Evolutionary conservation across 192 early-diverging fungal genomes (phyloP).

Genomic region (Backusella mclennaniae): DNA sequence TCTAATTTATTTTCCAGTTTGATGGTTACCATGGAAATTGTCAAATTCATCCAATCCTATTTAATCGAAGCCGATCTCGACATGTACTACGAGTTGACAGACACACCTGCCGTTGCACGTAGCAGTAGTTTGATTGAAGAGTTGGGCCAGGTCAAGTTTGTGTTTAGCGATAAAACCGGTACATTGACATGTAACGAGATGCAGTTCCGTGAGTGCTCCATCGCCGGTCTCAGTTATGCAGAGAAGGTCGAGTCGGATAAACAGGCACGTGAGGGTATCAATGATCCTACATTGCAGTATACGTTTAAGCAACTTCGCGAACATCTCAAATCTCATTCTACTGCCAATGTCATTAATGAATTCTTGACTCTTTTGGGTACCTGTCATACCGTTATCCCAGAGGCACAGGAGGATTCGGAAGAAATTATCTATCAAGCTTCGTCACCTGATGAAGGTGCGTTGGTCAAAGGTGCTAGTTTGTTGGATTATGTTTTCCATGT

Average conservation of each 20-base stretch:
- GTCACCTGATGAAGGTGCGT: constrained; percentile 94
- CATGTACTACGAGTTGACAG: constrained; percentile 92
- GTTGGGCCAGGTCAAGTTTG: constrained; percentile 91
- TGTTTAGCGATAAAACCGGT: constrained; percentile 32
- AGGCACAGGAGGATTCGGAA: constrained; percentile 57
- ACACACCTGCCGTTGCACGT: constrained; percentile 92
- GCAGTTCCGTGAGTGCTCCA: constrained; percentile 87
- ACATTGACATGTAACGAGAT: constrained; percentile 46
- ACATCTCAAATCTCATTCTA: constrained; percentile 59
- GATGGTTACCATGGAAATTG: constrained; percentile 98
- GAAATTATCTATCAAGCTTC: constrained; percentile 91
- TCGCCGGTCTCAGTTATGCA: constrained; percentile 91
- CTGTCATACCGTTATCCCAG: constrained; percentile 98
- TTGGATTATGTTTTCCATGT: constrained; percentile 66
- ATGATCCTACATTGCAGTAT: constrained; percentile 61
- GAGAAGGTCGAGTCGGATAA: constrained; percentile 88
- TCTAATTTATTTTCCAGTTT: constrained; percentile 55
- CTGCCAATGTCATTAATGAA: constrained; percentile 76
- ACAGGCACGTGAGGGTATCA: constrained; percentile 69
- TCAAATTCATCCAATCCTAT: constrained; percentile 87
- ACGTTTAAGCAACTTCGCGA: constrained; percentile 63
- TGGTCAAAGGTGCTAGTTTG: constrained; percentile 76
- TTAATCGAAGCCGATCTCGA: constrained; percentile 93
- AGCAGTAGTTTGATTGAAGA: constrained; percentile 95
- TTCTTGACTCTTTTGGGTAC: constrained; percentile 88